Base-by-base conservation (phyloP, 2,329 filamentous ascomycete genomes). In the Ilyonectria robusta region DNA sequence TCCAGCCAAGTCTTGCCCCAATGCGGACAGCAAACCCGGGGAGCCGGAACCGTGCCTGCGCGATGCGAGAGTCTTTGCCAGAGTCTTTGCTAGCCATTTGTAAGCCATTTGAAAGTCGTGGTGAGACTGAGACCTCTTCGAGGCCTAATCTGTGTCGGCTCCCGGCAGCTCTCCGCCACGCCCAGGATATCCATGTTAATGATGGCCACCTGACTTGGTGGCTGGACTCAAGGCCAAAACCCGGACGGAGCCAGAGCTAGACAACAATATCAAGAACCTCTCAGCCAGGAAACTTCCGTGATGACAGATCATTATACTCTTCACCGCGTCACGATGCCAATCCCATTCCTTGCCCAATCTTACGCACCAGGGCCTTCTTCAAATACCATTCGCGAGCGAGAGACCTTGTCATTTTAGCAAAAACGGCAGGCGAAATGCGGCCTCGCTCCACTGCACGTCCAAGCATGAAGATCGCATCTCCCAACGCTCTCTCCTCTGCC, bases 401-500 rank as follows among this genome's bases (percentile, higher is more conserved):
- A 40, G 87, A 89, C 69, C 93, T 86, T 35, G 92, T 95, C 81
- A 91, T 92, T 84, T 92, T 93, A 29, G 93, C 90, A 82, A 95
- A 96, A 0, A 92, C 90, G n/a, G 89, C 86, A 6, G 92, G 88
- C 11, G 87, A 86, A 26, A 96, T 87, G 60, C 92, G 85, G 4
- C 93, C 93, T 59, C 87, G 85, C 79, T 95, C 93, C 21, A 95
- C 86, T 1, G 91, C 93, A 62, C 91, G 84, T 1, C 92, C 92
- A 15, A 97, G 84, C 69, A 94, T 91, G 77, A 96, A 97, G 69
- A 98, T 90, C 3, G 94, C 93, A 78, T 98, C 95, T 35, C 92
- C 92, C 54, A 97, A 88, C 3, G 93, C 94, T 71, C 92, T 88
- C 82, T 98, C 95, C 78, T 99, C 96, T 1, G 94, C 94, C 31